A percentile compares a stretch with the other conserved stretches of the same genome.
phyloP scores from a whole-genome alignment of 805 yeast genomes.

The Debaryomyces tyrocola region DNA sequence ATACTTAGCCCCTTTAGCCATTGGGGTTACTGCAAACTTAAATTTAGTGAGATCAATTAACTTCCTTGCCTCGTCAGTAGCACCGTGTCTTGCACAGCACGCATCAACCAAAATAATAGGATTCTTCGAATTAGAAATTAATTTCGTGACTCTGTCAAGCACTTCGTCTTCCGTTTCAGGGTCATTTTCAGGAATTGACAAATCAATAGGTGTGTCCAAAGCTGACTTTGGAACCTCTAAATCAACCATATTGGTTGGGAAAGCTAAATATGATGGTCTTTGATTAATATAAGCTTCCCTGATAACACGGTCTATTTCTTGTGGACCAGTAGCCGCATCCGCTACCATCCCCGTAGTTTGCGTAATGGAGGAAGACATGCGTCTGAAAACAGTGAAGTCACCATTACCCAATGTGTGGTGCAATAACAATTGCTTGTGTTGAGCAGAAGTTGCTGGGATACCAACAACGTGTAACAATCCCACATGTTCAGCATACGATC shows the following conservation, averaged over 20 bases:
- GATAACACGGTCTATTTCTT: constrained; percentile 33
- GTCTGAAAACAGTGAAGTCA: constrained; percentile 39
- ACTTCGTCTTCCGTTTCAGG: constrained; percentile 34
- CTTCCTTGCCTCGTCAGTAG: constrained; percentile 15
- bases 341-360: constrained; percentile 30
- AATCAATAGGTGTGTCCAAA: constrained; percentile 29
- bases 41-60: constrained; percentile 17
- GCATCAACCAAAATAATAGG: constrained; percentile 22
- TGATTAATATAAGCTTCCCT: constrained; percentile 33
- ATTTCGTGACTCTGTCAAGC: constrained; percentile 20
- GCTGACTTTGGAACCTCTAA: constrained; percentile 27
- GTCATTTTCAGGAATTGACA: constrained; percentile 27
- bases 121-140: constrained; percentile 18
- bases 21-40: constrained; percentile 21
- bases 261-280: constrained; percentile 34
- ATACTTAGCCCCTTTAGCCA: constrained; percentile 20
- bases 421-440: constrained; percentile 37
- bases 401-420: constrained; percentile 47
- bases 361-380: constrained; percentile 34
- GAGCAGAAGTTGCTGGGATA: constrained; percentile 32
- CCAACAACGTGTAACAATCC: constrained; percentile 36
- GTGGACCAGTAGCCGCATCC: constrained; percentile 27
- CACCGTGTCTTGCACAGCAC: constrained; percentile 19
- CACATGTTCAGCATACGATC: constrained; percentile 37
- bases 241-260: constrained; percentile 38